A percentile compares a stretch with the other conserved stretches of the same genome.
Evolutionary conservation across 2,329 filamentous ascomycete species (phyloP).

Genomic region (Calonectria crousiana): DNA sequence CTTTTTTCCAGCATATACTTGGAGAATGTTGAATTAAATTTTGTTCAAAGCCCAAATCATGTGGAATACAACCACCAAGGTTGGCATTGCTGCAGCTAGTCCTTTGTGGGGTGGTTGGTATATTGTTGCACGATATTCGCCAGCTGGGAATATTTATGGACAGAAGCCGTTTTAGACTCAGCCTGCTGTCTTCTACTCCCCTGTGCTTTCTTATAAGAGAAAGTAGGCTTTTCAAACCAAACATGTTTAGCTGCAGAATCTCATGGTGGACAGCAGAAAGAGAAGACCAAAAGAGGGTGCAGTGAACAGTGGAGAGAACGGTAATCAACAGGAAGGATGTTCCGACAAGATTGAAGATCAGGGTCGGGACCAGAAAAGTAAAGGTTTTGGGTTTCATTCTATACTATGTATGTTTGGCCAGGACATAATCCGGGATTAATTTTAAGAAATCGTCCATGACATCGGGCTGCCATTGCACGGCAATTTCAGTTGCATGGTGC

Average conservation of each 20-base stretch:
- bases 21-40: not conserved
- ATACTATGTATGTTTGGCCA: too few relatives aligned
- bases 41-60: not conserved
- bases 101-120: not conserved
- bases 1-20: not conserved
- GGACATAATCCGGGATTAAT: too few relatives aligned
- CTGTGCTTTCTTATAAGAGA: not conserved
- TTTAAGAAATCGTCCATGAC: too few relatives aligned
- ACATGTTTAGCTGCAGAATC: fast-evolving
- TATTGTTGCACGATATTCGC: not conserved
- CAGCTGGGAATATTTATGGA: not conserved
- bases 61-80: not conserved
- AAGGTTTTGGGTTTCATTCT: too few relatives aligned
- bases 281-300: not conserved
- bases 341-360: too few relatives aligned
- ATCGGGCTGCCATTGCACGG: too few relatives aligned
- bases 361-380: too few relatives aligned
- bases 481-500: too few relatives aligned
- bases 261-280: not conserved
- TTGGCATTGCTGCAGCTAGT: not conserved
- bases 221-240: not conserved
- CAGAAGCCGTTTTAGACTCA: not conserved
- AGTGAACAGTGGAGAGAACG: too few relatives aligned
- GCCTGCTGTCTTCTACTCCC: not conserved
- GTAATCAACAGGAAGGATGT: too few relatives aligned